These are phyloP conservation scores for Curvularia hawaiiensis DNA, from an alignment of 2,329 filamentous ascomycete species.

Conservation along the genomic window DNA sequence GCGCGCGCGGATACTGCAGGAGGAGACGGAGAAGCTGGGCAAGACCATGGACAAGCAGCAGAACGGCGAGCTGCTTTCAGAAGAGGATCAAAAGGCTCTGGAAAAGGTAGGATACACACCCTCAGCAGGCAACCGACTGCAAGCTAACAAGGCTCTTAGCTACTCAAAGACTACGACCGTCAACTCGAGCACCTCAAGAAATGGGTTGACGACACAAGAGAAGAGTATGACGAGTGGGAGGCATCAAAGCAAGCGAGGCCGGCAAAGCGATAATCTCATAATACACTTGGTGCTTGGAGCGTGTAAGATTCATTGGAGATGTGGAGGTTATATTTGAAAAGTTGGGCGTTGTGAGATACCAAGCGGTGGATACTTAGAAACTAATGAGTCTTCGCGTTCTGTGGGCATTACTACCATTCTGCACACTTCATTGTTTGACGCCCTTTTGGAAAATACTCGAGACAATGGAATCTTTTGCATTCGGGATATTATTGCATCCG, in stretches of 20 bases:
- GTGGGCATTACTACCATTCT: background rate
- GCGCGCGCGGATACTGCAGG: constrained; percentile 72
- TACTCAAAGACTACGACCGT: constrained; percentile 80
- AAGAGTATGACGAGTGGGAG: constrained; percentile 64
- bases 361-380: constrained; percentile 15
- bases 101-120: constrained; percentile 66
- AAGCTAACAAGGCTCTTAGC: constrained; percentile 53
- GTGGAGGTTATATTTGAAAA: constrained; percentile 22
- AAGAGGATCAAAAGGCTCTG: constrained; percentile 72
- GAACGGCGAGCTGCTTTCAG: constrained; percentile 60
- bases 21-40: constrained; percentile 73
- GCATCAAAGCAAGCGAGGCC: constrained; percentile 34
- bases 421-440: background rate
- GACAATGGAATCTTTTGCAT: background rate
- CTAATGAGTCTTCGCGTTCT: constrained; percentile 4
- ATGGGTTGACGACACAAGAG: constrained; percentile 63
- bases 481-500: constrained; percentile 1
- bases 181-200: constrained; percentile 77
- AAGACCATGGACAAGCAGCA: constrained; percentile 54
- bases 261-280: constrained; percentile 28
- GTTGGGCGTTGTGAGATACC: constrained; percentile 24
- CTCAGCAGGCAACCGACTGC: background rate
- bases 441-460: background rate
- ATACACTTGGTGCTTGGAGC: constrained; percentile 4
- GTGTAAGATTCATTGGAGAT: constrained; percentile 22